Evolutionary conservation across 1,284 basidiomycete genomes (phyloP).

Genomic region (Malassezia brasiliensis): DNA sequence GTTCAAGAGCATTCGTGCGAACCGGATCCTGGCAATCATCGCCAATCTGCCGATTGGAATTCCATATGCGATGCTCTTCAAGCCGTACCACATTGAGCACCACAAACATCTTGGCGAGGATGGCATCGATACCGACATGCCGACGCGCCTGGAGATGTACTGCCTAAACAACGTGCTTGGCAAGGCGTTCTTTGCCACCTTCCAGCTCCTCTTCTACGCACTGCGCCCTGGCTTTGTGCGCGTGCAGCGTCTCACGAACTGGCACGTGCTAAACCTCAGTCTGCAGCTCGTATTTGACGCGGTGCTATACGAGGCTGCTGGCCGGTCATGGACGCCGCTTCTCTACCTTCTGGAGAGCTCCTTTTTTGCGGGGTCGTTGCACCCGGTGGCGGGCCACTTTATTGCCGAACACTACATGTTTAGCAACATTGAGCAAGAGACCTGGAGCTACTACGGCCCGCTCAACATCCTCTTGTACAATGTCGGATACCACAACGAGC

Average conservation of each 20-base stretch:
- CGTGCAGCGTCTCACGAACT: slow-evolving; percentile 66
- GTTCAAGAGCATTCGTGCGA: slow-evolving; percentile 70
- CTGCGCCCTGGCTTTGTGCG: slow-evolving; percentile 89
- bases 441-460: slow-evolving; percentile 89
- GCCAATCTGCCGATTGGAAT: slow-evolving; percentile 87
- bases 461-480: slow-evolving; percentile 91
- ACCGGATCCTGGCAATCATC: slow-evolving; percentile 77
- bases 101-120: slow-evolving; percentile 93
- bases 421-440: slow-evolving; percentile 62
- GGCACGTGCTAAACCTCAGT: slow-evolving; percentile 72
- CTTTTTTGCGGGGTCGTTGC: slow-evolving; percentile 89
- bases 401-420: slow-evolving; percentile 64
- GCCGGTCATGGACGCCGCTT: slow-evolving; percentile 24
- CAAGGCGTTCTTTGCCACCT: slow-evolving; percentile 94
- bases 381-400: slow-evolving; percentile 93
- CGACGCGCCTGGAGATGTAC: slow-evolving; percentile 72
- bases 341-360: slow-evolving; percentile 75
- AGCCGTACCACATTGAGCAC: slow-evolving; percentile 75
- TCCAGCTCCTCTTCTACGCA: slow-evolving; percentile 97
- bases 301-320: slow-evolving; percentile 45
- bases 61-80: slow-evolving; percentile 92
- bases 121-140: slow-evolving; percentile 87
- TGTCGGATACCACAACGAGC: slow-evolving; percentile 96
- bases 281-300: slow-evolving; percentile 66
- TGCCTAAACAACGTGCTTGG: slow-evolving; percentile 88